Evolutionary conservation across 148 eudicot genomes (phyloP).

Genomic region (Vaccinium corymbosum): DNA sequence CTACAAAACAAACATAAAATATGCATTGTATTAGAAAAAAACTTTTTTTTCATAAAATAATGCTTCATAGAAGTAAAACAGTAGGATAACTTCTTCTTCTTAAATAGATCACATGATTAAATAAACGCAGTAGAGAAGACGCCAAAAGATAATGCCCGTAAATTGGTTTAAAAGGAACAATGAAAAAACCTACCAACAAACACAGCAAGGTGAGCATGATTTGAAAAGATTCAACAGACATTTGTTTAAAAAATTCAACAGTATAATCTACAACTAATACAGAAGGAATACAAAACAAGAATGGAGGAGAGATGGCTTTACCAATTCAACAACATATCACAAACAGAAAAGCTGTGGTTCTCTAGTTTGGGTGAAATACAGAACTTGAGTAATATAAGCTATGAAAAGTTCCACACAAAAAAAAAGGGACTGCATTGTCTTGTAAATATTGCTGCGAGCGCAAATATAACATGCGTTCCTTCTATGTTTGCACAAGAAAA

Average conservation of each 20-base stretch:
- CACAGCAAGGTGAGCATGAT: neutral
- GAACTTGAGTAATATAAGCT: neutral
- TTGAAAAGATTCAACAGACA: neutral
- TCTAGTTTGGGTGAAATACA: neutral
- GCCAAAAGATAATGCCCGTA: neutral
- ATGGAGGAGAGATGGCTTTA: neutral
- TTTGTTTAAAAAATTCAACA: neutral
- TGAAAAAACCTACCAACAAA: neutral
- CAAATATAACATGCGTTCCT: neutral
- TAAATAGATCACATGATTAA: neutral
- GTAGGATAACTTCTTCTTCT: no score
- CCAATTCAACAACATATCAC: neutral
- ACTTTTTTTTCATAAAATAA: no score
- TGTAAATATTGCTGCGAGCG: neutral
- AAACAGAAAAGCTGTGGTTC: neutral
- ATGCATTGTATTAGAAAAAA: neutral
- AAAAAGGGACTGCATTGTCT: neutral
- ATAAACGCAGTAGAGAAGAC: neutral
- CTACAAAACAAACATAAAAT: conserved; percentile 31
- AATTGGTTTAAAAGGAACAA: neutral
- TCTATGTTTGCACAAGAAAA: neutral
- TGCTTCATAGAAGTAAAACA: no score
- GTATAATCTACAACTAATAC: neutral
- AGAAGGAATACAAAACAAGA: neutral
- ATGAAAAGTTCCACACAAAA: neutral